Conservation (phyloP, 768 basidiomycete species). For the Tricholoma bakamatsutake region DNA sequence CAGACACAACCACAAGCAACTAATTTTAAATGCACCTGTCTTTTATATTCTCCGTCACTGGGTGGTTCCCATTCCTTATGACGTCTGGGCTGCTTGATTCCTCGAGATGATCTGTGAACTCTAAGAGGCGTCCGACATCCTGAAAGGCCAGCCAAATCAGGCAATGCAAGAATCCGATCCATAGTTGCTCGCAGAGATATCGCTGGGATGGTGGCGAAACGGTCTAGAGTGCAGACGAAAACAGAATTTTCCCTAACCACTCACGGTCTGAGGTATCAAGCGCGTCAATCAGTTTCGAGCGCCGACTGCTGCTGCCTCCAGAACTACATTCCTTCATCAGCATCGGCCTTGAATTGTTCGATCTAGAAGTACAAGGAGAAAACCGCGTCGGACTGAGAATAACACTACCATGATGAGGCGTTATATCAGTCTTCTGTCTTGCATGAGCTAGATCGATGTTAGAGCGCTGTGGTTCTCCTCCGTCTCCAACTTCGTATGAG, state of each 20-base stretch:
- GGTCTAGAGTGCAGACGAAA: background rate
- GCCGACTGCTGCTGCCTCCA: slow-evolving; percentile 10
- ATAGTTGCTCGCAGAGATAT: slow-evolving; percentile 29
- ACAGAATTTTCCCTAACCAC: slow-evolving; percentile 12
- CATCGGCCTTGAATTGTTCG: slow-evolving; percentile 2
- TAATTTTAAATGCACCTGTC: slow-evolving; percentile 3
- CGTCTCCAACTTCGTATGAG: background rate
- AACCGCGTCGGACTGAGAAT: slow-evolving; percentile 24
- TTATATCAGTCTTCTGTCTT: slow-evolving; percentile 2
- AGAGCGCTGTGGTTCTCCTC: background rate
- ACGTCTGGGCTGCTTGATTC: background rate
- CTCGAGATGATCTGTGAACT: background rate
- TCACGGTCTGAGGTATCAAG: slow-evolving; percentile 41
- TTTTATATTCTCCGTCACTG: background rate
- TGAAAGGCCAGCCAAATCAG: slow-evolving; percentile 39
- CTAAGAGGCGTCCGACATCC: background rate
- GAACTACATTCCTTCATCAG: slow-evolving; percentile 12
- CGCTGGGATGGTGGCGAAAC: slow-evolving; percentile 19
- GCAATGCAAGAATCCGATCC: slow-evolving; percentile 36
- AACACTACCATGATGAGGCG: background rate
- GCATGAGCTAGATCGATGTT: slow-evolving; percentile 20
- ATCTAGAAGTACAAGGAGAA: slow-evolving; percentile 18
- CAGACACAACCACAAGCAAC: background rate
- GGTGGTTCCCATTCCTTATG: background rate
- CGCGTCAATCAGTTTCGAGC: slow-evolving; percentile 33